Evolutionary conservation across 2,329 filamentous ascomycete species (phyloP).

Genomic region (Ilyonectria sp.): DNA sequence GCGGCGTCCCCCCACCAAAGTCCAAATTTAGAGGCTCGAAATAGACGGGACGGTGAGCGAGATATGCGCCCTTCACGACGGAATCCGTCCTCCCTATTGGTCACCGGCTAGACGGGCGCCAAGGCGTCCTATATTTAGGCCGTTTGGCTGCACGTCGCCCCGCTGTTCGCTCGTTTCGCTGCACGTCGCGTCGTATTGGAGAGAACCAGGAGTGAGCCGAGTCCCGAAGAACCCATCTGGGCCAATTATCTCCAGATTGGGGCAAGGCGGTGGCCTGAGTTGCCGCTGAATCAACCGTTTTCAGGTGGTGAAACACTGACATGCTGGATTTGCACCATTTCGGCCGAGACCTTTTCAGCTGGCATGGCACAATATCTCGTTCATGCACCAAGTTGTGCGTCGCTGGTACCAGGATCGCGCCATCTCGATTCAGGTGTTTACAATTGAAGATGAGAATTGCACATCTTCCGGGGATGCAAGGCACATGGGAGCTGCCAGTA

Average conservation of each 20-base stretch:
- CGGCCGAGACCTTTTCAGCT: neutral
- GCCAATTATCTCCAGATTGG: neutral
- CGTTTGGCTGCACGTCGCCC: neutral
- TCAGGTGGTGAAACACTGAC: neutral
- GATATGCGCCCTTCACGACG: neutral
- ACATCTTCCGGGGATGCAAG: neutral
- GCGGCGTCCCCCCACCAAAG: neutral
- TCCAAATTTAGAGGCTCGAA: neutral
- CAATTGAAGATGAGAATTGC: neutral
- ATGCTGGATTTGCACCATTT: neutral
- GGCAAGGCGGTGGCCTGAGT: neutral
- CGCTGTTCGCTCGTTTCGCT: conserved; percentile 3
- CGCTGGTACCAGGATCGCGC: neutral
- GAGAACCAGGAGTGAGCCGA: neutral
- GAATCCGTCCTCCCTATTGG: neutral
- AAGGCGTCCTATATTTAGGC: neutral
- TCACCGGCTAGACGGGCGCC: neutral
- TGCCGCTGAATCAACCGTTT: neutral
- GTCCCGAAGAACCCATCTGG: neutral
- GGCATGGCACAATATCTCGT: neutral
- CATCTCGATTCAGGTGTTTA: neutral
- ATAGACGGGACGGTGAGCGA: conserved; percentile 1
- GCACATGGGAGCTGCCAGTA: too few species aligned
- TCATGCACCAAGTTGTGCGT: neutral
- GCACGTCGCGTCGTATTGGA: conserved; percentile 6